phyloP scores from a whole-genome alignment of 129 eudicot species.

The Ambrosia artemisiifolia region DNA sequence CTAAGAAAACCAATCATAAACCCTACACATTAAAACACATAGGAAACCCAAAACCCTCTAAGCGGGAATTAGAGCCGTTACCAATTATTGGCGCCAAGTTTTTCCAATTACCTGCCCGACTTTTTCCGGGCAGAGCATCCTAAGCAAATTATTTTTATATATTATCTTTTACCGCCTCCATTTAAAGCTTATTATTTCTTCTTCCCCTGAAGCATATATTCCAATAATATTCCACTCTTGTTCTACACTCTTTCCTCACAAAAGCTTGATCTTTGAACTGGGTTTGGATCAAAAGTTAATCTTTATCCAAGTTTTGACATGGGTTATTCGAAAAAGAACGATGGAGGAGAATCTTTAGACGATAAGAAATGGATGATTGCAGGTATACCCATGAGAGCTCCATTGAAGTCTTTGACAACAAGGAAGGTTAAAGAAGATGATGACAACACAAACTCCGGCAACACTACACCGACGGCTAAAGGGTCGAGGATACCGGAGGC shows the following conservation, averaged over 20 bases:
- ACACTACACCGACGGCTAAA: conserved; percentile 65
- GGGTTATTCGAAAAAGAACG: conserved; percentile 39
- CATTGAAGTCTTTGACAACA: conserved; percentile 29
- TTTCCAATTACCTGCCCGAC: conserved; percentile 37
- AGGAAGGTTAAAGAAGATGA: conserved; percentile 24
- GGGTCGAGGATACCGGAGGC: conserved; percentile 58
- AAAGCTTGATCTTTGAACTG: conserved; percentile 18
- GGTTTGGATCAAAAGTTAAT: conserved; percentile 14
- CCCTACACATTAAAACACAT: background rate
- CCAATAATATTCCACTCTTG: conserved; percentile 25
- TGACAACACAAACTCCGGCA: conserved; percentile 25
- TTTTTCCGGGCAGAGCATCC: conserved; percentile 52
- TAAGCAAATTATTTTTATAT: conserved; percentile 25
- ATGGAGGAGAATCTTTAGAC: conserved; percentile 31
- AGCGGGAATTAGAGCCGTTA: conserved; percentile 81
- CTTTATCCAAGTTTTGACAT: conserved; percentile 19
- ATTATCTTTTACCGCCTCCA: conserved; percentile 46
- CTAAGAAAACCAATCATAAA: conserved; percentile 3
- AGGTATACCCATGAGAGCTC: conserved; percentile 35
- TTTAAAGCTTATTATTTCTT: conserved; percentile 13
- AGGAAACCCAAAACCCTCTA: conserved; percentile 19
- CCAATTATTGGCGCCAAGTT: conserved; percentile 32
- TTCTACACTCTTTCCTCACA: conserved; percentile 19
- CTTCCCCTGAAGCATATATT: conserved; percentile 23
- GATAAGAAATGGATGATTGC: conserved; percentile 40